These are phyloP conservation scores for Endogone sp. DNA, from an alignment of 192 early-diverging fungal genomes.

Conservation along the genomic window DNA sequence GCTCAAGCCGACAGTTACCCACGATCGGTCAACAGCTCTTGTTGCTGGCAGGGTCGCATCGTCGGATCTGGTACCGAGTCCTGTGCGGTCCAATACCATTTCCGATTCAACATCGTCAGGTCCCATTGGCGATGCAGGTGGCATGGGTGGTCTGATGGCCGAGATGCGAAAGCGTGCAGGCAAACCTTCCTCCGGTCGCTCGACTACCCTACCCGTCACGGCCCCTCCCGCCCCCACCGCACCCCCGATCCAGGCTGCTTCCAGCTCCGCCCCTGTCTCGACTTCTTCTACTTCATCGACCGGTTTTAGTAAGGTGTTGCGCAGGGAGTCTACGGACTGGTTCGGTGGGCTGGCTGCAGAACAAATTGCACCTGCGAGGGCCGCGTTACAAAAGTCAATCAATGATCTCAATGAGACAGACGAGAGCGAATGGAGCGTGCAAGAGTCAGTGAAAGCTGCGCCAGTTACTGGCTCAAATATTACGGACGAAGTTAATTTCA, in stretches of 20 bases:
- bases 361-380: neutral
- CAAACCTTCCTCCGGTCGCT: slow-evolving; percentile 12
- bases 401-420: no score
- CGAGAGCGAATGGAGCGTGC: no score
- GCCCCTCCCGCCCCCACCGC: slow-evolving; percentile 1
- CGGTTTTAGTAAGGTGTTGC: slow-evolving; percentile 18
- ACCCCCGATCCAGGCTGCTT: neutral
- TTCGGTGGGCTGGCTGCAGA: slow-evolving; percentile 41
- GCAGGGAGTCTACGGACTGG: slow-evolving; percentile 47
- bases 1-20: slow-evolving; percentile 59
- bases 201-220: neutral
- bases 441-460: slow-evolving; percentile 10
- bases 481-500: slow-evolving; percentile 34
- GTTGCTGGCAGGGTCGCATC: slow-evolving; percentile 15
- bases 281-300: slow-evolving; percentile 2
- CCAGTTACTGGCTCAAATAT: slow-evolving; percentile 31
- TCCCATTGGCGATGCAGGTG: slow-evolving; percentile 16
- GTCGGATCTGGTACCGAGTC: no score
- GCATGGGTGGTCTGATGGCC: slow-evolving; percentile 57
- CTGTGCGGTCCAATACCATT: no score
- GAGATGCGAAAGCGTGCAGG: slow-evolving; percentile 46
- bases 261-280: neutral
- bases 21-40: slow-evolving; percentile 53
- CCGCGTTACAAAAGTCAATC: no score
- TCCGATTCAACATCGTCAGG: slow-evolving; percentile 1